Evolutionary conservation across 441 rosid genomes (phyloP).

Genomic region (Metrosideros polymorpha): DNA sequence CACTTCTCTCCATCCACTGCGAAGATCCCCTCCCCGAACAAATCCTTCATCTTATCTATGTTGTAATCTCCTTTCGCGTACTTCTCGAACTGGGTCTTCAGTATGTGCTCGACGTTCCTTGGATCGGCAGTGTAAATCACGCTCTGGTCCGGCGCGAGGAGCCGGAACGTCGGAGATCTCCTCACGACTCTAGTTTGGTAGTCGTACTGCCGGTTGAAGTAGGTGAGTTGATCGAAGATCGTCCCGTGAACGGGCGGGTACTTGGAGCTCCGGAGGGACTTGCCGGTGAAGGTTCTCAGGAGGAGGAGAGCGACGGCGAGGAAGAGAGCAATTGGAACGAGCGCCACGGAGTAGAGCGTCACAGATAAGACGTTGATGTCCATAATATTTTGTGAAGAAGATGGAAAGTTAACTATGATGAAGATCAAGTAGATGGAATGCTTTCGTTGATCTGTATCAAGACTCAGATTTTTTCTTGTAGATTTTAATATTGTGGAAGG

Average conservation of each 20-base stretch:
- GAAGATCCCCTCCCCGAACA: conserved; percentile 66
- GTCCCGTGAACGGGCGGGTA: conserved; percentile 55
- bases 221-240: conserved; percentile 32
- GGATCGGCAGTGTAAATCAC: conserved; percentile 43
- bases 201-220: conserved; percentile 42
- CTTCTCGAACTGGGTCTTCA: conserved; percentile 37
- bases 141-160: conserved; percentile 29
- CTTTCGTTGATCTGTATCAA: neutral
- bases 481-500: too few species aligned
- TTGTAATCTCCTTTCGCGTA: conserved; percentile 34
- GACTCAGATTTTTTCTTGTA: neutral
- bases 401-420: neutral
- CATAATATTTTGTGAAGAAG: conserved; percentile 9
- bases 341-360: conserved; percentile 11
- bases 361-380: conserved; percentile 6
- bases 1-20: conserved; percentile 67
- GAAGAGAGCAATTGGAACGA: conserved; percentile 11
- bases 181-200: conserved; percentile 34
- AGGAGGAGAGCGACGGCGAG: conserved; percentile 5
- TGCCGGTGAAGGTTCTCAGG: conserved; percentile 33
- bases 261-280: conserved; percentile 28
- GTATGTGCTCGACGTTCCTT: conserved; percentile 49
- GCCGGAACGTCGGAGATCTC: conserved; percentile 33
- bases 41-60: conserved; percentile 20
- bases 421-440: neutral